Base-by-base conservation (phyloP, 2,329 filamentous ascomycete genomes). In the Botrytis porri region DNA sequence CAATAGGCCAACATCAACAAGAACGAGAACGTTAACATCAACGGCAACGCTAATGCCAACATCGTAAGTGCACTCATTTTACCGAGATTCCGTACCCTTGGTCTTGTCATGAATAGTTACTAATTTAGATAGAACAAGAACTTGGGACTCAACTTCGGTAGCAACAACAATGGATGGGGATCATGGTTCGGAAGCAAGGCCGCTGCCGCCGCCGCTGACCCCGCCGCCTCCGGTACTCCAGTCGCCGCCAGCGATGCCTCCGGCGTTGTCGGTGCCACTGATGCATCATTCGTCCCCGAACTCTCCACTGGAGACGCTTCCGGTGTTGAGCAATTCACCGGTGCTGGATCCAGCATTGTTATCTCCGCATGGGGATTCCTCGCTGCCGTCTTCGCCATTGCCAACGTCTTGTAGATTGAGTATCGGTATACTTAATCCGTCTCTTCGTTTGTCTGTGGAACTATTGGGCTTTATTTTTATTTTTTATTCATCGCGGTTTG, bases 141-240 rank as follows among this genome's bases (percentile, higher is more conserved):
- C 37, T 57, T 69, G 48, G 65, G 48, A 29, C 2, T 69, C 35
- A 69, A 69, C 48, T 32, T 57, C 37, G 54, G 54, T 10, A 57
- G 25, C 8, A 45, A 45, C 39, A 43, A 6, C 48, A 69, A 69
- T 9, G 65, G 65, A 7, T 69, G 48, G 65, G 65, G 65, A 57
- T 20, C 65, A 57, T 69, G 65, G 65, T 69, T 25, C 37, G 65
- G 64, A 43, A 69, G 65, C 65, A 69, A 69, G n/a, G 65, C 65
- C n/a, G 65, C 65, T 22, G 51, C 48, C 1, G 48, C 57, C 25
- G 51, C 10, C 25, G 65, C 48, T 4, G 20, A 45, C 20, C 32
- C 35, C 25, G 7, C 35, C 14, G 14, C 39, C 29, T 29, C 29
- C 12, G 62, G 20, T 4, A 32, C 45, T 39, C 25, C 45, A 22